Evolutionary conservation across 306 rosid genomes (phyloP).

Genomic region (Vicia faba): DNA sequence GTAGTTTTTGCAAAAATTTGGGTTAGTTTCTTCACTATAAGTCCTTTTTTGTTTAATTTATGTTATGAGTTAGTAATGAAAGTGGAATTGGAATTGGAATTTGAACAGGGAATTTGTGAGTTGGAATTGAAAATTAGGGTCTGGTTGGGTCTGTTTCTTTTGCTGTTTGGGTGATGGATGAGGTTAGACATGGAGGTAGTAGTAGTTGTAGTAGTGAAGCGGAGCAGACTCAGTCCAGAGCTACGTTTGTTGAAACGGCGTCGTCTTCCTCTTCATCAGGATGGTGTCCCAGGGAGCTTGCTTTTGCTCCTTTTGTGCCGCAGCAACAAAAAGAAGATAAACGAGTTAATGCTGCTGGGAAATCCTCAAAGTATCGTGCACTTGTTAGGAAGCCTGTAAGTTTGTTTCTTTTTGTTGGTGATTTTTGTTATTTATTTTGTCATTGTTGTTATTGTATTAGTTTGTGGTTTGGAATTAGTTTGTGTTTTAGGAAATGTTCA

Average conservation of each 20-base stretch:
- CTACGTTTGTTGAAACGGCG: conserved; percentile 24
- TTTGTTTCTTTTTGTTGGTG: conserved; percentile 13
- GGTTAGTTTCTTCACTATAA: conserved; percentile 17
- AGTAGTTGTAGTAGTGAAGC: conserved; percentile 45
- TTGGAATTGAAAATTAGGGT: conserved; percentile 44
- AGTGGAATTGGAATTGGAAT: too few species aligned
- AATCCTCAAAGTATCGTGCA: conserved; percentile 53
- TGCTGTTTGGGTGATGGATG: conserved; percentile 65
- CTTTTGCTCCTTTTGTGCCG: conserved; percentile 58
- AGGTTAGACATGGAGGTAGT: conserved; percentile 43
- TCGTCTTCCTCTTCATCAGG: conserved; percentile 33
- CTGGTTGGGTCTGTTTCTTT: conserved; percentile 34
- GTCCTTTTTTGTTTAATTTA: conserved; percentile 14
- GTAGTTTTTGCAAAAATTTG: background rate
- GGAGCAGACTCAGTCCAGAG: conserved; percentile 47
- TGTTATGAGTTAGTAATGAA: conserved; percentile 26
- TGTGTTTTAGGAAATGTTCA: conserved; percentile 8
- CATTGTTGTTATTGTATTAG: background rate
- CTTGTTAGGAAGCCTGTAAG: conserved; percentile 75
- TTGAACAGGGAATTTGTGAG: conserved; percentile 48
- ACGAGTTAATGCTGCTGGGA: conserved; percentile 43
- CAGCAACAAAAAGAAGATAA: background rate
- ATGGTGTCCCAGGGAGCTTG: conserved; percentile 66
- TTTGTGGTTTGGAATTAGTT: conserved; percentile 6
- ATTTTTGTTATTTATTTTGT: conserved; percentile 8